Base-by-base conservation (phyloP, 73 alveolate species). In the Stentor roeselii region DNA sequence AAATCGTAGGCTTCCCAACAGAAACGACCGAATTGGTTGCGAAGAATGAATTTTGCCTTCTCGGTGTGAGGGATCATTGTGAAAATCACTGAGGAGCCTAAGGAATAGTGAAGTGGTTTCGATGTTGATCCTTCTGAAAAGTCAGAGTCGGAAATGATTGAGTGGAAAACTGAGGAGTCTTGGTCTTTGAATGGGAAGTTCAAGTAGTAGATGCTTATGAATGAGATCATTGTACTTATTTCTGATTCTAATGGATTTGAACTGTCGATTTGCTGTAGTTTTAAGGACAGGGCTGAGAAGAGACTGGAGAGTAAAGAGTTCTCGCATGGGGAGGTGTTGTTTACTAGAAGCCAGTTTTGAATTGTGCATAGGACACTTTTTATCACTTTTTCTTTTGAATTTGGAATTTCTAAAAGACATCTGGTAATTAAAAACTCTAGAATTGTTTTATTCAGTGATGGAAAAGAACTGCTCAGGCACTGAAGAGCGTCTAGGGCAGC, bases 11-110 rank as follows among this genome's bases (percentile, higher is more conserved):
- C 27, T 2, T 76, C 74, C 3, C 60, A 76, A 40, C 84, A 76
- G 34, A 76, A 76, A 21, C 59, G 32, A 1, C 84, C 84, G 39
- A 76, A 76, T 76, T 76, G 60, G 39, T 76, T 76, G 32, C 84
- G 27, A 1, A 76, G 11, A n/a, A 67, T 34, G 34, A 67, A 67
- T 67, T 67, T 67, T 0, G 80, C 80, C 34, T 67, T 67, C 11
- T 67, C 37, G 14, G 80, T 1, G 41, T 21, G 37, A 21, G 37
- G 42, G 2, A 67, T 67, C 37, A 67, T 67, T 30, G 80, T 21
- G 34, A 67, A 67, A 67, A 67, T 67, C 37, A 67, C 80, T 21
- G 80, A 67, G 34, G 80, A 21, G 15, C 80, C 80, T 67, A 67
- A 67, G 27, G 80, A 36, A 67, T 21, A 67, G 34, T 67, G 80